phyloP scores from a whole-genome alignment of 2,329 filamentous ascomycete species.

The Phaeosphaeriaceae sp. region DNA sequence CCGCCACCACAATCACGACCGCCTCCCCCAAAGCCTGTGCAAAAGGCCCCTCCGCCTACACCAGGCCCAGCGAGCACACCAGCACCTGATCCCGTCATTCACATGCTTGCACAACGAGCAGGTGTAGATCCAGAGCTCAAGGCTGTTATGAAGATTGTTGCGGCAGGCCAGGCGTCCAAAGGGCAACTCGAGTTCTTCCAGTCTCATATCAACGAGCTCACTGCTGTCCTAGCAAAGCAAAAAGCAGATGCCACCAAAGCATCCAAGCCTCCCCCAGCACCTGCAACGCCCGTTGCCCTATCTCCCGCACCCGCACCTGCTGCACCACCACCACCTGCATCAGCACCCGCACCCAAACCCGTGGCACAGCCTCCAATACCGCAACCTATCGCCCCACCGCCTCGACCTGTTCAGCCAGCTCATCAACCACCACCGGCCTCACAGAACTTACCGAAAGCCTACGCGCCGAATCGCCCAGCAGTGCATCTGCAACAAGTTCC shows the following conservation, averaged over 20 bases:
- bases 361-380: constrained; percentile 11
- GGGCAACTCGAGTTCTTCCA: constrained; percentile 79
- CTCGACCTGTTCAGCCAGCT: constrained; percentile 18
- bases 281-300: constrained; percentile 22
- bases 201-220: constrained; percentile 80
- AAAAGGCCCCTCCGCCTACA: constrained; percentile 28
- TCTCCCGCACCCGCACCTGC: constrained; percentile 16
- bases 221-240: constrained; percentile 55
- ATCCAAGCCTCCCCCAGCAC: constrained; percentile 21
- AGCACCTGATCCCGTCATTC: constrained; percentile 77
- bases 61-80: constrained; percentile 38
- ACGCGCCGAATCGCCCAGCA: constrained; percentile 20
- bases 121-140: constrained; percentile 75
- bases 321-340: constrained; percentile 13
- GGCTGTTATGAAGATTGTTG: constrained; percentile 82
- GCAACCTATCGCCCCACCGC: constrained; percentile 17
- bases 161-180: constrained; percentile 73
- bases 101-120: constrained; percentile 76
- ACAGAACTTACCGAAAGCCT: constrained; percentile 20
- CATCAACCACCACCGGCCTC: constrained; percentile 18
- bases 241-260: constrained; percentile 43
- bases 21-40: constrained; percentile 38
- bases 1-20: constrained; percentile 33
- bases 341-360: constrained; percentile 15
- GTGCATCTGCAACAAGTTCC: constrained; percentile 26